A percentile compares a stretch with the other conserved stretches of the same genome.
Conservation (phyloP, 306 rosid genomes). For the Malus sieversii region DNA sequence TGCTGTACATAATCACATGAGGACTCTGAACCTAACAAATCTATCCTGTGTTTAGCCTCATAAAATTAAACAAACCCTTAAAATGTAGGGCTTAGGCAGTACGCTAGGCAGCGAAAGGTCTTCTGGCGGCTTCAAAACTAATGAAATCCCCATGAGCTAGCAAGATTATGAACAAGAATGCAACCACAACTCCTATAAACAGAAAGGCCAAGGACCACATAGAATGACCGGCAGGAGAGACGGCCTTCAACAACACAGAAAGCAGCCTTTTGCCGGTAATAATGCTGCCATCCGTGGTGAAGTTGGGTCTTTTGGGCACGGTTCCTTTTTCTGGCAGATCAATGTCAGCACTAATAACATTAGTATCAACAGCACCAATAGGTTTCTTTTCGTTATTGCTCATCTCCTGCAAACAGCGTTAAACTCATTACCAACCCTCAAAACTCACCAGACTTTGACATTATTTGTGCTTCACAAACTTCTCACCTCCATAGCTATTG, state of each 20-base stretch:
- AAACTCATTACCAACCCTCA: constrained; percentile 20
- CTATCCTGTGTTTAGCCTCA: constrained; percentile 23
- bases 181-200: constrained; percentile 33
- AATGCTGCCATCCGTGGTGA: constrained; percentile 10
- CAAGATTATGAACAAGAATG: constrained; percentile 28
- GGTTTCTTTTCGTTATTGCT: constrained; percentile 27
- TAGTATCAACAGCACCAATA: background rate
- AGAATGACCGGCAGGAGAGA: constrained; percentile 13
- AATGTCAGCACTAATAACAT: background rate
- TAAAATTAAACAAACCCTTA: background rate
- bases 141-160: constrained; percentile 48
- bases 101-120: constrained; percentile 8
- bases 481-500: constrained; percentile 42
- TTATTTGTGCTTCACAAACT: constrained; percentile 13
- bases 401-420: constrained; percentile 41
- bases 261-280: constrained; percentile 23
- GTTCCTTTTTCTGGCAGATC: constrained; percentile 14
- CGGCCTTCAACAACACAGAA: constrained; percentile 17
- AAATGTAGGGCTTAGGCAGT: constrained; percentile 24
- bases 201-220: constrained; percentile 35
- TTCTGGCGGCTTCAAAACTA: constrained; percentile 30
- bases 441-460: constrained; percentile 1
- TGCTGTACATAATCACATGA: background rate
- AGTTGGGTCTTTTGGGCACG: background rate
- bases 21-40: constrained; percentile 7